phyloP scores from a whole-genome alignment of 2,329 filamentous ascomycete genomes.

The Stagonosporopsis vannaccii region DNA sequence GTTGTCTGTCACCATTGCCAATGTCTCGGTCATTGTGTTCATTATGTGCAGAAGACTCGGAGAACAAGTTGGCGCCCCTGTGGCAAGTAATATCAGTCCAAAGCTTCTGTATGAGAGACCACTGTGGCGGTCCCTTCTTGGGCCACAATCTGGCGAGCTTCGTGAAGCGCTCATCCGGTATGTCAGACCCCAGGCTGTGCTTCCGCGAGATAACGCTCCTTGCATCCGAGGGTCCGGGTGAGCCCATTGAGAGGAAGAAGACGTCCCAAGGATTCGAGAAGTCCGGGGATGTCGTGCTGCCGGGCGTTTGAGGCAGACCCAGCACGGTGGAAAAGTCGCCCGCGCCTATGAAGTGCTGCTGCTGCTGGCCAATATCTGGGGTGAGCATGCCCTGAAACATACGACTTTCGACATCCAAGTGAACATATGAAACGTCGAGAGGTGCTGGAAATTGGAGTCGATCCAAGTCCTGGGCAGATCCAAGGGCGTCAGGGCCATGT shows the following conservation, averaged over 20 bases:
- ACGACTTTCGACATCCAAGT: too few relatives aligned
- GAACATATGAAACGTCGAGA: too few relatives aligned
- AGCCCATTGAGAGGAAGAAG: not conserved
- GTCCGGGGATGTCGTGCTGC: not conserved
- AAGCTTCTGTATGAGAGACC: not conserved
- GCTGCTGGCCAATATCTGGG: not conserved
- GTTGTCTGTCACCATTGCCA: too few relatives aligned
- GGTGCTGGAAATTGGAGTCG: too few relatives aligned
- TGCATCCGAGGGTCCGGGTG: not conserved
- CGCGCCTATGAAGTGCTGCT: not conserved
- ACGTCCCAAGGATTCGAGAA: not conserved
- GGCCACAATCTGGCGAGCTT: slow-evolving; percentile 1
- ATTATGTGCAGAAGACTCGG: not conserved
- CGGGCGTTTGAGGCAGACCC: not conserved
- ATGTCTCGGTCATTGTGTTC: not conserved
- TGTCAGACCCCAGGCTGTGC: not conserved
- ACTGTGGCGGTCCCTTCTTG: not conserved
- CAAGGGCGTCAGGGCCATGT: too few relatives aligned
- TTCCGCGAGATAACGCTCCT: not conserved
- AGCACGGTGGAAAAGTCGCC: not conserved
- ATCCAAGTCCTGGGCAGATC: too few relatives aligned
- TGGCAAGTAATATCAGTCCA: not conserved
- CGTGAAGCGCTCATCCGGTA: not conserved
- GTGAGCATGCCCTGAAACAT: too few relatives aligned
- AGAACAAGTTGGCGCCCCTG: not conserved